Base-by-base conservation (phyloP, 2,329 filamentous ascomycete genomes). In the Juglanconis sp. region DNA sequence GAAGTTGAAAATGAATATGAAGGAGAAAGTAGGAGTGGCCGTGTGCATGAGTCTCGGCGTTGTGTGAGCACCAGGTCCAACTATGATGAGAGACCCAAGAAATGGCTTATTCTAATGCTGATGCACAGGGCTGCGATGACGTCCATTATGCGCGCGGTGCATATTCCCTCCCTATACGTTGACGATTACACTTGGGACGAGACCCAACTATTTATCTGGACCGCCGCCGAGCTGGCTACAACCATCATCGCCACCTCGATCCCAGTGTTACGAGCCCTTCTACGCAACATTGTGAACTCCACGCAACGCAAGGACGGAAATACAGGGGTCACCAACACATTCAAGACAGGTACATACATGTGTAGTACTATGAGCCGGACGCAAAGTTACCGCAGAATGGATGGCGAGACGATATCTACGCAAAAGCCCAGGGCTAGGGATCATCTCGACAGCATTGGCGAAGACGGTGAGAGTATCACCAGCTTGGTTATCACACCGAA, bases 11-110 rank as follows among this genome's bases (percentile, higher is more conserved):
- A 74, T 73, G 70, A 70, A 67, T 48, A 67, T 63, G 54, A 64
- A 67, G 30, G 73, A 74, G 46, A 71, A 71, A 56, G 61, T 73
- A 15, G 71, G 71, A 6, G 72, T 71, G 11, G 69, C 69, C 15
- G 57, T 69, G 3, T 70, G 71, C 53, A 74, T 74, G 72, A 73
- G 72, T 49, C 68, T 74, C 50, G 73, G 73, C 1, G 35, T 75
- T 4, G 65, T 74, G 66, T 71, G 57, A 49, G 2, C 34, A 11
- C 13, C 9, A 7, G 17, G 3, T 31, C 65, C 58, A 53, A 61
- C 62, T 42, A 31, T 42, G n/a, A 34, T 35, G 38, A 9, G 38
- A 10, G 38, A 42, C n/a, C 10, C 38, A 2, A 24, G 24, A 24
- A 24, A 24, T 42, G 5, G 3, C 38, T 24, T 24, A 24, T 24